Conservation (phyloP, 169 alveolate genomes). For the Plasmodium gaboni region DNA sequence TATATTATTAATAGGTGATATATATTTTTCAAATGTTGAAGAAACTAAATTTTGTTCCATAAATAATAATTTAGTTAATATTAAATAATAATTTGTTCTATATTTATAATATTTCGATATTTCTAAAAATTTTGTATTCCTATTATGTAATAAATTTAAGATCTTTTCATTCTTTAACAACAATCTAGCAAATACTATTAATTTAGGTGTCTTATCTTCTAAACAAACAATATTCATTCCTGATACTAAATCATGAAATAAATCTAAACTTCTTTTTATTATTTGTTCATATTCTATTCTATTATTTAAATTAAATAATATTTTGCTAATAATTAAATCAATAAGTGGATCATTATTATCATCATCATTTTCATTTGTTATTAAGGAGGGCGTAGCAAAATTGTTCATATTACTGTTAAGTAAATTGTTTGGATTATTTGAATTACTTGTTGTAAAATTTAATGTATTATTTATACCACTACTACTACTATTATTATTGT, state of each 20-base stretch:
- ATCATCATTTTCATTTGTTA: slow-evolving; percentile 49
- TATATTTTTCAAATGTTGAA: slow-evolving; percentile 87
- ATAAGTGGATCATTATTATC: slow-evolving; percentile 63
- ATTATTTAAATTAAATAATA: slow-evolving; percentile 90
- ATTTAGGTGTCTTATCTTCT: slow-evolving; percentile 92
- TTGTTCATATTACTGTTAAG: slow-evolving; percentile 24
- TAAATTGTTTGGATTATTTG: slow-evolving; percentile 16
- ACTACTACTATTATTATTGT: background rate
- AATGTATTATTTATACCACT: background rate
- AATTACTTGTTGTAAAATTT: slow-evolving; percentile 2
- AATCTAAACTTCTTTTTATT: slow-evolving; percentile 90
- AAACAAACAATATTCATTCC: slow-evolving; percentile 95
- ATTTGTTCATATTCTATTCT: slow-evolving; percentile 88
- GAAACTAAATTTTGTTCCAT: slow-evolving; percentile 87
- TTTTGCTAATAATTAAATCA: slow-evolving; percentile 72
- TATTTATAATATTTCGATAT: slow-evolving; percentile 88
- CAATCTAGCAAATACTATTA: slow-evolving; percentile 93
- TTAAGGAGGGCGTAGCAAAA: slow-evolving; percentile 37
- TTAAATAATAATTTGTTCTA: slow-evolving; percentile 93
- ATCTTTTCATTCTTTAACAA: slow-evolving; percentile 92
- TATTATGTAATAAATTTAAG: slow-evolving; percentile 81
- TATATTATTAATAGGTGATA: slow-evolving; percentile 86
- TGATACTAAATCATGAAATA: slow-evolving; percentile 92
- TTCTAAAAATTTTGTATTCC: slow-evolving; percentile 81
- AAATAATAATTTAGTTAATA: slow-evolving; percentile 91